Conservation (phyloP, 163 green algal species). For the Trebouxia gelatinosa region DNA sequence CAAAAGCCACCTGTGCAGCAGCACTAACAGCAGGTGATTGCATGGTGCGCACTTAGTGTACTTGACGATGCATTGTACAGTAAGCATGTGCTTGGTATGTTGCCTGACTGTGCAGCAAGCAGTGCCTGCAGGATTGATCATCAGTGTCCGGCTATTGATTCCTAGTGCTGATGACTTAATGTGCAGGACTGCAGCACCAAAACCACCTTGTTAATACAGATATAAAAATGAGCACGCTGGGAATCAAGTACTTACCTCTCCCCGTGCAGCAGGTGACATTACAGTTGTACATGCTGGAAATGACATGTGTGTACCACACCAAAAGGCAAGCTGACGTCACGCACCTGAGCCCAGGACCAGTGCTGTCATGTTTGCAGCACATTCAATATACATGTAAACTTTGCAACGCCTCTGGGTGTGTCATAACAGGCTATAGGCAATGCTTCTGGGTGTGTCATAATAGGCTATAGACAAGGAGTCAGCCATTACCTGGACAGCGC, state of each 20-base stretch:
- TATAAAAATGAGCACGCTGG: conserved; percentile 17
- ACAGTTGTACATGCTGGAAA: conserved; percentile 20
- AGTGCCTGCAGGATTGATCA: conserved; percentile 17
- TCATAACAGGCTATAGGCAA: conserved; percentile 11
- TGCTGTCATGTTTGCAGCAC: conserved; percentile 20
- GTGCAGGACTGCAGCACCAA: conserved; percentile 22
- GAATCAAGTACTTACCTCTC: conserved; percentile 20
- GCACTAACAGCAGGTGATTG: background rate
- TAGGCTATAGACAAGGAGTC: conserved; percentile 12
- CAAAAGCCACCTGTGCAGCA: conserved; percentile 27
- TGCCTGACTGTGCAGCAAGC: conserved; percentile 20
- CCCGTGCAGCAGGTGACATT: conserved; percentile 15
- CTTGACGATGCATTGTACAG: conserved; percentile 23
- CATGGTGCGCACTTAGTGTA: conserved; percentile 11
- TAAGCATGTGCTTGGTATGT: conserved; percentile 25
- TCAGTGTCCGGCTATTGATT: conserved; percentile 21
- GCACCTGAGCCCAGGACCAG: conserved; percentile 13
- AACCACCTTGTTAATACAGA: conserved; percentile 8
- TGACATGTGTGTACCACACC: conserved; percentile 12
- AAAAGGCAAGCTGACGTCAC: conserved; percentile 12
- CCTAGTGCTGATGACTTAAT: conserved; percentile 15
- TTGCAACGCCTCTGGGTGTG: conserved; percentile 13
- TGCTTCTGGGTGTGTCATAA: conserved; percentile 3
- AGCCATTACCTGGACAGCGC: conserved; percentile 1
- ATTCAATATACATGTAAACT: conserved; percentile 23